Conservation (phyloP, 345 rosid species). For the Brassica incana region DNA sequence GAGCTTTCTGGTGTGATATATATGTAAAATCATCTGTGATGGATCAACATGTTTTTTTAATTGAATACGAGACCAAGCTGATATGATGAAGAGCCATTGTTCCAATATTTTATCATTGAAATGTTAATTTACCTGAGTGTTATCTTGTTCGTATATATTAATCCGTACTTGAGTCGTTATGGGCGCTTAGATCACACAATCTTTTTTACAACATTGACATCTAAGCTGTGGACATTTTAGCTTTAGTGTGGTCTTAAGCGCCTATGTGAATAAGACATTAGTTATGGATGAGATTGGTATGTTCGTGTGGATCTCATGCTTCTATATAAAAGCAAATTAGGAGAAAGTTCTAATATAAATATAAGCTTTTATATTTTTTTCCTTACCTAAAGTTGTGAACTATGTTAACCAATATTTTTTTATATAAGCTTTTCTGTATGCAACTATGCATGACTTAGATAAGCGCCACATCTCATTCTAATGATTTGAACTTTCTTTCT, state of each 20-base stretch:
- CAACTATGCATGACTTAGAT: conserved; percentile 24
- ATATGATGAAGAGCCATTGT: neutral
- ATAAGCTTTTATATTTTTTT: conserved; percentile 17
- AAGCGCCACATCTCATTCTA: conserved; percentile 30
- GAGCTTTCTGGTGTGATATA: neutral
- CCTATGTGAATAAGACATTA: conserved; percentile 20
- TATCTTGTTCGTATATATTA: neutral
- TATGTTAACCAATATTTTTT: conserved; percentile 20
- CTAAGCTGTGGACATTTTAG: neutral
- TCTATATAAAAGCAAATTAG: conserved; percentile 18
- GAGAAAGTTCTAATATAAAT: conserved; percentile 18
- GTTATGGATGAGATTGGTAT: conserved; percentile 33
- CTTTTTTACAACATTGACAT: conserved; percentile 23
- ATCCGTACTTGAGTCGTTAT: conserved; percentile 21
- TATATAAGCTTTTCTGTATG: neutral
- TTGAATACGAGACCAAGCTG: neutral
- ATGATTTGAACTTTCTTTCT: conserved; percentile 15
- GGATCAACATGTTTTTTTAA: conserved; percentile 18
- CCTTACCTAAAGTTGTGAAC: conserved; percentile 26
- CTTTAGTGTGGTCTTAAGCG: too few relatives aligned
- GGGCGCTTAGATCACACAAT: conserved; percentile 3
- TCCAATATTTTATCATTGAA: conserved; percentile 1
- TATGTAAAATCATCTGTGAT: neutral
- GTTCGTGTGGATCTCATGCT: conserved; percentile 31
- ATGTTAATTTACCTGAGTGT: conserved; percentile 12